phyloP scores from a whole-genome alignment of 2,329 filamentous ascomycete species.

The Fusarium miscanthi region DNA sequence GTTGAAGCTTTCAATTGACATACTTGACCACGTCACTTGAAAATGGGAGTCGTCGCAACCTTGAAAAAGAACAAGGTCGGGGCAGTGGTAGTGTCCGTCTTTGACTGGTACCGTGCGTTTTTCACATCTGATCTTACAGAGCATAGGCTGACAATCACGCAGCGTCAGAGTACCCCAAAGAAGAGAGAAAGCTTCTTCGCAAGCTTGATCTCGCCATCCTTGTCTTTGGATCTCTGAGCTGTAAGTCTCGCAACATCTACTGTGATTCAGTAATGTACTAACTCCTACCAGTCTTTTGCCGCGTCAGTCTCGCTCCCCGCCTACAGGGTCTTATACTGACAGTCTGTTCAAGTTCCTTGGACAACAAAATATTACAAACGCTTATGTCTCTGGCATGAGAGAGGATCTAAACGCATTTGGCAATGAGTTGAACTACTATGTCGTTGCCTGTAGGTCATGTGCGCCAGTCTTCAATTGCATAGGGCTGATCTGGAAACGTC shows the following conservation, averaged over 20 bases:
- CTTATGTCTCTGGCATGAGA: constrained; percentile 5
- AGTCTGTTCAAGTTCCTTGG: neutral
- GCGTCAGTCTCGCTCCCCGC: fast-evolving
- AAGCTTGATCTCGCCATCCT: constrained; percentile 4
- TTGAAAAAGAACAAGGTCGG: neutral
- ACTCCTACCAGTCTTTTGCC: neutral
- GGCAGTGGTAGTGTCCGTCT: neutral
- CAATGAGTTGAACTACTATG: constrained; percentile 7
- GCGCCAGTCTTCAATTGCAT: no score
- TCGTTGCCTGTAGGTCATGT: neutral
- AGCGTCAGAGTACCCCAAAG: neutral
- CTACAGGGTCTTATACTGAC: fast-evolving
- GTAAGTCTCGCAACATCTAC: neutral
- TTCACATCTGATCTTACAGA: fast-evolving
- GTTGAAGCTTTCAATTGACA: fast-evolving
- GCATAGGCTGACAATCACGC: fast-evolving
- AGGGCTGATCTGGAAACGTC: fast-evolving
- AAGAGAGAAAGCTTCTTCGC: neutral
- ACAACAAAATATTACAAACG: constrained; percentile 3
- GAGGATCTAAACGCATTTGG: neutral
- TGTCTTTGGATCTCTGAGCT: neutral
- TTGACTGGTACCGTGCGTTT: constrained; percentile 4
- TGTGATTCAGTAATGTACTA: fast-evolving
- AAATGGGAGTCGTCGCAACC: neutral
- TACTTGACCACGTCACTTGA: neutral